Conservation (phyloP, 768 basidiomycete species). For the Phanerochaete sordida region DNA sequence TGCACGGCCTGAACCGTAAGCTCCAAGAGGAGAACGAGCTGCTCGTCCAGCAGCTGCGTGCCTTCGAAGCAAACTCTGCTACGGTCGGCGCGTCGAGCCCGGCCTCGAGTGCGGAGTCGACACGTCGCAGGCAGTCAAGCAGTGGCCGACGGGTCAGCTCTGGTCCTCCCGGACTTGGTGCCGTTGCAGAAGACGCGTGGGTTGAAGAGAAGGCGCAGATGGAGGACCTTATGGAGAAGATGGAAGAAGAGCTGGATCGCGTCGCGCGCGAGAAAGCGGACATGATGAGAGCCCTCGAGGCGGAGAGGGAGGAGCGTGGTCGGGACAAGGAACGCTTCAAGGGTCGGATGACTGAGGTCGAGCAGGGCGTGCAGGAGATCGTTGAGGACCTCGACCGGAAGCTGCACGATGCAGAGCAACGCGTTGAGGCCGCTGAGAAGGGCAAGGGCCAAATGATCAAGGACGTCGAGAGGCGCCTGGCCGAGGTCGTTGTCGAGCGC, state of each 20-base stretch:
- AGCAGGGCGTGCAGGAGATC: constrained; percentile 64
- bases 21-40: constrained; percentile 83
- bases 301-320: constrained; percentile 44
- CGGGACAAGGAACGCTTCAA: constrained; percentile 70
- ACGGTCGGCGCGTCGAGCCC: constrained; percentile 3
- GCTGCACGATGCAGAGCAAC: constrained; percentile 48
- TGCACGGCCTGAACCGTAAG: constrained; percentile 80
- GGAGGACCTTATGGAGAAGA: constrained; percentile 31
- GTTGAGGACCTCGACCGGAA: constrained; percentile 62
- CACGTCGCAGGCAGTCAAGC: constrained; percentile 25
- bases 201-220: constrained; percentile 64
- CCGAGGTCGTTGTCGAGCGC: constrained; percentile 46
- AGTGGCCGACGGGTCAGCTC: constrained; percentile 47
- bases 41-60: constrained; percentile 51
- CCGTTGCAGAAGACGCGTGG: constrained; percentile 72
- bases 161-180: constrained; percentile 45
- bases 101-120: not conserved
- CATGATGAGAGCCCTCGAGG: constrained; percentile 53
- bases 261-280: constrained; percentile 42
- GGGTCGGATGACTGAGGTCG: constrained; percentile 67
- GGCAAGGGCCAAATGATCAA: constrained; percentile 37
- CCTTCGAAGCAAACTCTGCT: constrained; percentile 45
- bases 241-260: constrained; percentile 35
- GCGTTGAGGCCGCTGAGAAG: constrained; percentile 36
- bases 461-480: constrained; percentile 45